Conservation (phyloP, 208 protist genomes). For the Leishmania tropica region DNA sequence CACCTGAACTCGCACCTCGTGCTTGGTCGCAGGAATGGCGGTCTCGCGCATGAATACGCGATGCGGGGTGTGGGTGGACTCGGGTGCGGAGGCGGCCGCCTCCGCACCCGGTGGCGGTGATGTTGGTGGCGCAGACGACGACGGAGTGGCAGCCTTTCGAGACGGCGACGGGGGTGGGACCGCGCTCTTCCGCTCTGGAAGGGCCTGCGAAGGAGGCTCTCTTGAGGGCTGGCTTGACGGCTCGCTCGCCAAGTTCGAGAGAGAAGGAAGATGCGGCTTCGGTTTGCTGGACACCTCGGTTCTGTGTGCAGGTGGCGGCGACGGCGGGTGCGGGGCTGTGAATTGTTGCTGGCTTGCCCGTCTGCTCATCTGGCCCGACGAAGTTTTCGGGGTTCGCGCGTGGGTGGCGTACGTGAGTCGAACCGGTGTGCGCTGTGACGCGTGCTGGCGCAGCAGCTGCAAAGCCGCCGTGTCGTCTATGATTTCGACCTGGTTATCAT, state of each 20-base stretch:
- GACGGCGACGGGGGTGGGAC: neutral
- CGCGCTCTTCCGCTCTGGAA: neutral
- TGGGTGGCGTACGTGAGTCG: constrained; percentile 35
- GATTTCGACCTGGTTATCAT: constrained; percentile 9
- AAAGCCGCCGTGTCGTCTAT: constrained; percentile 26
- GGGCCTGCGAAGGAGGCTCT: neutral
- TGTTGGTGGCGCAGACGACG: neutral
- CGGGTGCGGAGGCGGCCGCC: neutral
- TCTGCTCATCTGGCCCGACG: constrained; percentile 2
- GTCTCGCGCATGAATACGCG: constrained; percentile 8
- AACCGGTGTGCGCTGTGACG: constrained; percentile 22
- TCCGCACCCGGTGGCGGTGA: neutral
- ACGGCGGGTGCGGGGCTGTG: neutral
- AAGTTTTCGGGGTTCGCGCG: neutral
- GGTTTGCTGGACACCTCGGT: neutral
- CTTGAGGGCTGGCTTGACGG: neutral
- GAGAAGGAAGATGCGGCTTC: neutral
- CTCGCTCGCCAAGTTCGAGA: constrained; percentile 1
- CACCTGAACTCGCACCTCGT: constrained; percentile 26
- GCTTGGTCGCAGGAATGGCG: neutral
- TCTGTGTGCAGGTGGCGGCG: neutral
- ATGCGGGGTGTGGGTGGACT: neutral
- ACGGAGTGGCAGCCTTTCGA: neutral
- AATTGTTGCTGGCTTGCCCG: constrained; percentile 9
- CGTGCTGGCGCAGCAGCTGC: constrained; percentile 34